Evolutionary conservation across 1,284 basidiomycete species (phyloP).

Genomic region (Rhodotorula sp.): DNA sequence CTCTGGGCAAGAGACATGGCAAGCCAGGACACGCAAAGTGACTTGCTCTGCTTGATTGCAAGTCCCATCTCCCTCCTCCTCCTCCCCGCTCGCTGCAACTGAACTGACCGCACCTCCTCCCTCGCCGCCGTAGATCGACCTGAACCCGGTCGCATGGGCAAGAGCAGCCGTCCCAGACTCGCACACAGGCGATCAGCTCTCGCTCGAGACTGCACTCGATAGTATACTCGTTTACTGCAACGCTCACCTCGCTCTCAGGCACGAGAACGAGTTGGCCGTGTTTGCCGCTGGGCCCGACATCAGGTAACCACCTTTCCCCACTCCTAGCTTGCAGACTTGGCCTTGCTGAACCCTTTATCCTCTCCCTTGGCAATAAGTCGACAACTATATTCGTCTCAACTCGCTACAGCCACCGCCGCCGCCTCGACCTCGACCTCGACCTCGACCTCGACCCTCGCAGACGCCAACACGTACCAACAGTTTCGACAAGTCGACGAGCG

Average conservation of each 20-base stretch:
- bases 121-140: constrained; percentile 41
- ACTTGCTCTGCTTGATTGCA: constrained; percentile 38
- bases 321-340: neutral
- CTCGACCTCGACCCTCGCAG: constrained; percentile 43
- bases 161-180: constrained; percentile 10
- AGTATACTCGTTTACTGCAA: constrained; percentile 82
- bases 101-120: neutral
- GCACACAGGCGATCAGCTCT: constrained; percentile 16
- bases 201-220: constrained; percentile 46
- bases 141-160: constrained; percentile 46
- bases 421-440: neutral
- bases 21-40: constrained; percentile 11
- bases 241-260: constrained; percentile 81
- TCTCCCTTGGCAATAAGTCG: constrained; percentile 12
- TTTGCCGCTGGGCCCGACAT: constrained; percentile 58
- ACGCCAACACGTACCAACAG: constrained; percentile 77
- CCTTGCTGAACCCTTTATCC: neutral
- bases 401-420: neutral
- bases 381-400: constrained; percentile 29
- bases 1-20: neutral
- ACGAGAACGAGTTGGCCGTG: constrained; percentile 88
- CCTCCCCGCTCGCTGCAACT: neutral
- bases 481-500: constrained; percentile 62
- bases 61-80: neutral
- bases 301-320: constrained; percentile 6